phyloP scores from a whole-genome alignment of 352 stramenopile genomes.

The Phytophthora rubi region DNA sequence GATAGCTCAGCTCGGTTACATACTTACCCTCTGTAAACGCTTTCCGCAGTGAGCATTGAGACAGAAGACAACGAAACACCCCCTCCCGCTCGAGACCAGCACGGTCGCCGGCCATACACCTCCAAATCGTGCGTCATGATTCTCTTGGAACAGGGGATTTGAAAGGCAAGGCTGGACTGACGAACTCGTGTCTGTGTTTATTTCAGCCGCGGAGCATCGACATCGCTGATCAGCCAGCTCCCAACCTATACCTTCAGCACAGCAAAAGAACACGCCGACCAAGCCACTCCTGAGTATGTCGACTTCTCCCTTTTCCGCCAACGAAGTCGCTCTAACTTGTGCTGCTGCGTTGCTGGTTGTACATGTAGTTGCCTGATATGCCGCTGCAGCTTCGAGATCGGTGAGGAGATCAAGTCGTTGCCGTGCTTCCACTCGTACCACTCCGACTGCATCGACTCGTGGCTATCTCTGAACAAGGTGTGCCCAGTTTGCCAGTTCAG shows the following conservation, averaged over 20 bases:
- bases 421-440: constrained; percentile 96
- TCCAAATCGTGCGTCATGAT: constrained; percentile 36
- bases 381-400: constrained; percentile 87
- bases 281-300: constrained; percentile 67
- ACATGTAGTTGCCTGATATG: constrained; percentile 91
- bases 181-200: neutral
- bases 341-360: neutral
- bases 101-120: constrained; percentile 26
- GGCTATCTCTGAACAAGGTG: constrained; percentile 92
- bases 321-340: neutral
- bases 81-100: constrained; percentile 29
- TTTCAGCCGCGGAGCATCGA: constrained; percentile 62
- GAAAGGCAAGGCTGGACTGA: constrained; percentile 26
- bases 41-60: constrained; percentile 61
- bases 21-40: neutral
- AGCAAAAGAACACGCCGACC: constrained; percentile 48
- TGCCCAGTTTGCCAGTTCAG: constrained; percentile 92
- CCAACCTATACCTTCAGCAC: constrained; percentile 80
- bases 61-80: constrained; percentile 43
- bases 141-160: neutral
- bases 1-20: constrained; percentile 1
- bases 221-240: constrained; percentile 78
- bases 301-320: neutral
- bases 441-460: constrained; percentile 93
- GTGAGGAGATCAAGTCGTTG: constrained; percentile 93